Evolutionary conservation across 2,329 filamentous ascomycete genomes (phyloP), one percentile per base, ranked within the genome.

Genomic region (Lecanicillium sp.): DNA sequence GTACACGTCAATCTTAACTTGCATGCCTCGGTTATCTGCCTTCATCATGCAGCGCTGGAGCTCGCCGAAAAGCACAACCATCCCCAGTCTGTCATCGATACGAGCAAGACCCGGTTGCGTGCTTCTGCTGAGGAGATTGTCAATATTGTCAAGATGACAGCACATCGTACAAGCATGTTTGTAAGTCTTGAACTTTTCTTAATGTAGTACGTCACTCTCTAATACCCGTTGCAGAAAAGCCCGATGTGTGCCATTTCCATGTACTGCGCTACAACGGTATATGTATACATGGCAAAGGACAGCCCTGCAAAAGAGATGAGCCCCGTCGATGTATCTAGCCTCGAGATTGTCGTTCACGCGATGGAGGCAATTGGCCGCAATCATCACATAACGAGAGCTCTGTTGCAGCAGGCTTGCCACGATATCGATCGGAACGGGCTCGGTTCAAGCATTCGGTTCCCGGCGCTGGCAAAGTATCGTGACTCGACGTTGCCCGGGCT

Each of bases 1-100:
- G 77, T 95, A 0, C 90, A 95, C 61, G 74, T 84, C 43, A 95
- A 95, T 54, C 84, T 96, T 72, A 90, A 87, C 59, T 78, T 96
- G 3, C 90, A 96, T 59, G 89, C 90, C 1, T 85, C 87, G 1
- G 79, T 86, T 8, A 95, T 96, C 45, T 94, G 88, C 62, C 72
- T 96, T 5, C 90, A 96, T 60, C 88, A 94, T 64, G 87, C 88
- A 1, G 90, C 90, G 2, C 83, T 93, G 8, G 88, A 90, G 66
- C 90, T 87, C 60, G 85, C 85, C 1, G 84, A 90, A 48, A 84
- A 83, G 58, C 75, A 90, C 60, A 75, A 78, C 2, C 67, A 94
- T 45, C 75, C 83, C 0, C 70, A 75, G 1, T 73, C 75, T 24
- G 75, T 93, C 23, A 81, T 82, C 49, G 78, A 81, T 12, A 78